Conservation (phyloP, 148 eudicot genomes). For the Amaranthus hypochondriacus region DNA sequence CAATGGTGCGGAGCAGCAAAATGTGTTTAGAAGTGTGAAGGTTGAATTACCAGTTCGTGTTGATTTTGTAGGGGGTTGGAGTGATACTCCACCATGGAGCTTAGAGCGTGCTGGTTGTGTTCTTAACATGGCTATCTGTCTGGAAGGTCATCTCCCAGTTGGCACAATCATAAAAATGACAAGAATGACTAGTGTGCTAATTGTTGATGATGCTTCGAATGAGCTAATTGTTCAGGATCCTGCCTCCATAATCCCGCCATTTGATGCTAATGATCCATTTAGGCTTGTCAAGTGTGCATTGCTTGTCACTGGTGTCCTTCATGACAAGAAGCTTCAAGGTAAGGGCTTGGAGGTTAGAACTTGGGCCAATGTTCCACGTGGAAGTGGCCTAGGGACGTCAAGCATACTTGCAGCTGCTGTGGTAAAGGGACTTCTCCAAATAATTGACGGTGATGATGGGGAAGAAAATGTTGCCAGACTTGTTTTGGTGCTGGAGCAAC, state of each 20-base stretch:
- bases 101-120: conserved; percentile 96
- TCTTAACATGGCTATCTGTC: conserved; percentile 84
- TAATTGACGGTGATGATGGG: conserved; percentile 62
- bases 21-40: conserved; percentile 42
- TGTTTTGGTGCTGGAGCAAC: conserved; percentile 89
- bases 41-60: conserved; percentile 95
- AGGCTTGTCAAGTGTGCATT: conserved; percentile 94
- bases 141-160: conserved; percentile 78
- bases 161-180: conserved; percentile 71
- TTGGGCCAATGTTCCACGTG: conserved; percentile 99
- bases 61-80: conserved; percentile 99
- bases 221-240: conserved; percentile 52
- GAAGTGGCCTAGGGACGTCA: conserved; percentile 97
- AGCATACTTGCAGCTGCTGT: conserved; percentile 99
- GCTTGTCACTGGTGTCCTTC: conserved; percentile 66
- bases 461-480: conserved; percentile 87
- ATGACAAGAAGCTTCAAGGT: conserved; percentile 40
- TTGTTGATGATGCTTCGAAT: conserved; percentile 63
- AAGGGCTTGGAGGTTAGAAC: conserved; percentile 65
- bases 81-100: conserved; percentile 99
- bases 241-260: conserved; percentile 64
- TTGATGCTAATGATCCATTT: conserved; percentile 70
- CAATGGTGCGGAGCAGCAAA: conserved; percentile 30
- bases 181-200: conserved; percentile 36
- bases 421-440: conserved; percentile 86